phyloP scores from a whole-genome alignment of 176 grass and related monocot genomes.

The Musa itinerans region DNA sequence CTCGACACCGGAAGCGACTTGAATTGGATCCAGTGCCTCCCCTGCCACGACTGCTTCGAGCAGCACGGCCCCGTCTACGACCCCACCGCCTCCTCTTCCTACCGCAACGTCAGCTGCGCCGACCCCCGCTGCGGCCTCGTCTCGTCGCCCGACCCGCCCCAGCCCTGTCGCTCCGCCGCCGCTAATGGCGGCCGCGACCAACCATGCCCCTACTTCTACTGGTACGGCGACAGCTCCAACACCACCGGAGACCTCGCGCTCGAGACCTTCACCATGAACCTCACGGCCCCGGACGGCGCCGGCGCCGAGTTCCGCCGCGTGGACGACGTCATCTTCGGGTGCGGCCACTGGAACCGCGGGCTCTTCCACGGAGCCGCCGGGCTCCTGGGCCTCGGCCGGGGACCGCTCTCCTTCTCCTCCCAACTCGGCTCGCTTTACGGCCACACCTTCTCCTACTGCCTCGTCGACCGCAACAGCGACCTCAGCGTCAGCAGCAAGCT shows the following conservation, averaged over 20 bases:
- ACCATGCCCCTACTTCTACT: slow-evolving; percentile 85
- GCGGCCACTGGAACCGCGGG: slow-evolving; percentile 85
- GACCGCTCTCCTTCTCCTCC: slow-evolving; percentile 80
- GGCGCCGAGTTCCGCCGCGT: slow-evolving; percentile 41
- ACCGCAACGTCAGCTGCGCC: slow-evolving; percentile 61
- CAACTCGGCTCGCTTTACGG: slow-evolving; percentile 76
- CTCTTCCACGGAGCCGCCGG: slow-evolving; percentile 90
- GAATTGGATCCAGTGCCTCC: slow-evolving; percentile 94
- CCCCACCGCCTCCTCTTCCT: slow-evolving; percentile 53
- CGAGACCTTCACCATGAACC: slow-evolving; percentile 87
- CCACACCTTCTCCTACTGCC: slow-evolving; percentile 90
- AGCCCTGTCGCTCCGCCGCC: slow-evolving; percentile 10
- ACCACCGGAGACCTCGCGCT: slow-evolving; percentile 82
- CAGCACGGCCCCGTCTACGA: slow-evolving; percentile 71
- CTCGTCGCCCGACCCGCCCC: slow-evolving; percentile 20
- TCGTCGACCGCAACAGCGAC: slow-evolving; percentile 79
- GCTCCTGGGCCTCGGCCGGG: slow-evolving; percentile 73
- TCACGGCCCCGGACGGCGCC: slow-evolving; percentile 28
- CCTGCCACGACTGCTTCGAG: slow-evolving; percentile 75
- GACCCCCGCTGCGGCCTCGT: slow-evolving; percentile 60
- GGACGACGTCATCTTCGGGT: slow-evolving; percentile 67
- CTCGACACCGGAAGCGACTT: slow-evolving; percentile 97
- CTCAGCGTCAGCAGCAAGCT: slow-evolving; percentile 59
- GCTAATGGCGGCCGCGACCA: slow-evolving; percentile 15
- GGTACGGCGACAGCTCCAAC: slow-evolving; percentile 94